Base-by-base conservation (phyloP, 805 yeast species). In the Zygosaccharomyces gambellarensis region DNA sequence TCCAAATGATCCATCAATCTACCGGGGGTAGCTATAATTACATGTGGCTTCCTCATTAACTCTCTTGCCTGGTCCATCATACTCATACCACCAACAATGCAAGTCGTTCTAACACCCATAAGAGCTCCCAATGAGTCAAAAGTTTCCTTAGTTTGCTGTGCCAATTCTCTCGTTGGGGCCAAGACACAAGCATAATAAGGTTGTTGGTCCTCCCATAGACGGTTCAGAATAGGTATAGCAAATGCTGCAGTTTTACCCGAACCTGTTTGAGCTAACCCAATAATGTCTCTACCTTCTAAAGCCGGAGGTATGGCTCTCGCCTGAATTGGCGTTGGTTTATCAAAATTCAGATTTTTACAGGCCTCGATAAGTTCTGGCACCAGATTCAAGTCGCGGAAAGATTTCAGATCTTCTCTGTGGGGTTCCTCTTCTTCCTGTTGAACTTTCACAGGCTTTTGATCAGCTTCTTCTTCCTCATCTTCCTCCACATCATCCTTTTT, bases 161-260 rank as follows among this genome's bases (percentile, higher is more conserved):
- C 95, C 62, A 86, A 72, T 70, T 86, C 95, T 74, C 95, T 78
- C 1, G 95, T 86, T 48, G 95, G 95, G 0, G 92, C 87, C 56
- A 94, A 68, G 1, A 94, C 94, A 57, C 94, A 81, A 3, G 95
- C 96, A 68, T 81, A 94, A 60, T 87, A 86, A 3, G 97, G 90
- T 2, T 85, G 76, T 61, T 92, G 96, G 25, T 84, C 90, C 48
- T 88, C 82, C 89, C 96, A 90, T 43, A 94, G 74, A 1, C 88
- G 83, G 67, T 94, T 97, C 29, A 94, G 75, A 40, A 94, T 88
- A 1, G 99, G 99, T 45, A 94, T 81, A 7, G 98, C 97, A 75
- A 94, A 94, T 0, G 99, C 99, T 0, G 98, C 99, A 0, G 99
- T 94, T 69, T 92, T 92, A 55, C 99, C 99, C 3, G 97, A 88